phyloP scores from a whole-genome alignment of 2,329 filamentous ascomycete species.

The Paecilomyces niveus region DNA sequence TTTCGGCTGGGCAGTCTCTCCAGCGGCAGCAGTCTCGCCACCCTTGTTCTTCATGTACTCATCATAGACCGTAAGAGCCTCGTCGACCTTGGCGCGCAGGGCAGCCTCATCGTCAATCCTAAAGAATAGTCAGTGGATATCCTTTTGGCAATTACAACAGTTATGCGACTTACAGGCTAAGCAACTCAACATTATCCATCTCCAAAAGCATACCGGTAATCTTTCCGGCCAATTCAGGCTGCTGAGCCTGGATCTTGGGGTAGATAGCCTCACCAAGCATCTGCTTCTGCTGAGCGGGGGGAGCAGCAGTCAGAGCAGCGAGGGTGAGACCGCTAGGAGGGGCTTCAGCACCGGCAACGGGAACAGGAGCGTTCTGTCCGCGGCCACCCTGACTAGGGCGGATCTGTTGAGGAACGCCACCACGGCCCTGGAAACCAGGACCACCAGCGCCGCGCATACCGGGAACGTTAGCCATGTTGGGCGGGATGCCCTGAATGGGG shows the following conservation, averaged over 20 bases:
- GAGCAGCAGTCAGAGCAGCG: conserved; percentile 43
- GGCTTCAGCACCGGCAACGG: conserved; percentile 30
- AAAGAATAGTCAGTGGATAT: conserved; percentile 11
- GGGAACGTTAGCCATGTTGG: conserved; percentile 53
- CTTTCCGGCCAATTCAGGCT: conserved; percentile 95
- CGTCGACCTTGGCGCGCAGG: conserved; percentile 91
- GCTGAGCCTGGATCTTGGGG: conserved; percentile 93
- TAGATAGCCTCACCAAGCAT: conserved; percentile 96
- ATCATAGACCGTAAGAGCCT: conserved; percentile 94
- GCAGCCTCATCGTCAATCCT: conserved; percentile 86
- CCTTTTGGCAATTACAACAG: neutral
- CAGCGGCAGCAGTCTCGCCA: conserved; percentile 32
- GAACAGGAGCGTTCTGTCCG: conserved; percentile 32
- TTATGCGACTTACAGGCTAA: conserved; percentile 74
- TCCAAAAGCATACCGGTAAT: conserved; percentile 99
- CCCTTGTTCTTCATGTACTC: conserved; percentile 92
- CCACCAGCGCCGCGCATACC: conserved; percentile 37
- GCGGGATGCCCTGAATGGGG: conserved; percentile 65
- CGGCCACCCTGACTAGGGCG: conserved; percentile 35
- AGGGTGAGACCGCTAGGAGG: conserved; percentile 41
- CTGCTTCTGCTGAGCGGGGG: conserved; percentile 87
- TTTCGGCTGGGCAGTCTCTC: conserved; percentile 39
- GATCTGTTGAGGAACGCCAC: conserved; percentile 37
- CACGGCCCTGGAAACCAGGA: conserved; percentile 39
- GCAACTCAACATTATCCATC: conserved; percentile 94